Conservation (phyloP, 805 yeast species). For the Wickerhamomyces xylosicus region DNA sequence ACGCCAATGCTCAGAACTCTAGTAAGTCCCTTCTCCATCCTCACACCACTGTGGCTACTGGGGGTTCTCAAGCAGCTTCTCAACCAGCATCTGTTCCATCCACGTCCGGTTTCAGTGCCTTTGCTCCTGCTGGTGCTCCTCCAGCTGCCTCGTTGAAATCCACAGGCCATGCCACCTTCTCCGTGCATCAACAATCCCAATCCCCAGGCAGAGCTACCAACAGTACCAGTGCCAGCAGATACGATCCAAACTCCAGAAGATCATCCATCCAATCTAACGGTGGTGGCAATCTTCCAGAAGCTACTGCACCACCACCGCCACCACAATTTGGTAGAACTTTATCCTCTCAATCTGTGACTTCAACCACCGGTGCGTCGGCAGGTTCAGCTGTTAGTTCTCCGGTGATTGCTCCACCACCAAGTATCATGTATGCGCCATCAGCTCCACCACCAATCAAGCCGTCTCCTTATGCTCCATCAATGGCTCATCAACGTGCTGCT, state of each 20-base stretch:
- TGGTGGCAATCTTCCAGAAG: not conserved
- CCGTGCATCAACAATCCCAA: not conserved
- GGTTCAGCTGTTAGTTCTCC: no score
- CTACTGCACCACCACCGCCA: not conserved
- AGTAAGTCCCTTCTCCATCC: not conserved
- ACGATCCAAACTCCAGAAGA: not conserved
- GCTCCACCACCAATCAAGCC: not conserved
- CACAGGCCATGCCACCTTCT: not conserved
- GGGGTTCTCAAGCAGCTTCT: not conserved
- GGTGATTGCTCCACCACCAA: conserved; percentile 3
- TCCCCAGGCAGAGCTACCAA: not conserved
- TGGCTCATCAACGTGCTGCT: not conserved
- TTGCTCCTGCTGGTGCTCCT: not conserved
- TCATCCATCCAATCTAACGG: not conserved
- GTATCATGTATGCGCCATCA: no score
- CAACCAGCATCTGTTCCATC: not conserved
- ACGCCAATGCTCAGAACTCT: not conserved
- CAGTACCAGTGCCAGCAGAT: not conserved
- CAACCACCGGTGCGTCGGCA: not conserved
- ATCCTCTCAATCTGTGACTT: not conserved
- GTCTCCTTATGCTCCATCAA: conserved; percentile 1
- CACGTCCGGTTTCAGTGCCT: not conserved
- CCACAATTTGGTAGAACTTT: not conserved
- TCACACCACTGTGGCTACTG: not conserved
- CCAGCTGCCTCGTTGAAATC: not conserved